Evolutionary conservation across 108 stramenopile species (phyloP).

Genomic region (Chaetoceros tenuissimus): DNA sequence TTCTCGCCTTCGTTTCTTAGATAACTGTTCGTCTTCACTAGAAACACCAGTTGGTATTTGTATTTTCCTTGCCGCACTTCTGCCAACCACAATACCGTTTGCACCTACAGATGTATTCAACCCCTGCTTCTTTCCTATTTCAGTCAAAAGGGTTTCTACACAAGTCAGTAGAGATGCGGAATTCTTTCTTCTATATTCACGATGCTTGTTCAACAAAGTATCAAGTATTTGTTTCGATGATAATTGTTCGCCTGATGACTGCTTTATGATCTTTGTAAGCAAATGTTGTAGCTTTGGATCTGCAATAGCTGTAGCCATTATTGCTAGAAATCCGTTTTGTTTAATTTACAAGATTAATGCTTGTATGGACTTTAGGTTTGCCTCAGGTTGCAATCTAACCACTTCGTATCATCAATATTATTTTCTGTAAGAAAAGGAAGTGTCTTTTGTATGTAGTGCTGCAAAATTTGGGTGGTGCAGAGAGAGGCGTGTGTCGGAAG

Average conservation of each 20-base stretch:
- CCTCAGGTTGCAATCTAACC: background rate
- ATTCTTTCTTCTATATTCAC: conserved; percentile 1
- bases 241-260: background rate
- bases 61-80: background rate
- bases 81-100: background rate
- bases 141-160: background rate
- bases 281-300: background rate
- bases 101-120: background rate
- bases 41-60: conserved; percentile 1
- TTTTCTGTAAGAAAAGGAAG: too few relatives aligned
- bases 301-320: background rate
- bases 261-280: background rate
- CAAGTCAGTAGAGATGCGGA: background rate
- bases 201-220: background rate
- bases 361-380: background rate
- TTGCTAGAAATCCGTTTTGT: too few relatives aligned
- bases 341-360: too few relatives aligned
- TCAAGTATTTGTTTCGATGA: background rate
- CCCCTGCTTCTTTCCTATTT: background rate
- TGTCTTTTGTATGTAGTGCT: too few relatives aligned
- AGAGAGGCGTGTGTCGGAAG: too few relatives aligned
- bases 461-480: too few relatives aligned
- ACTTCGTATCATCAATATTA: too few relatives aligned
- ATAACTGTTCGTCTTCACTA: conserved; percentile 4
- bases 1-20: conserved; percentile 18